Evolutionary conservation across 768 basidiomycete species (phyloP).

Genomic region (Amylocystis lapponica): DNA sequence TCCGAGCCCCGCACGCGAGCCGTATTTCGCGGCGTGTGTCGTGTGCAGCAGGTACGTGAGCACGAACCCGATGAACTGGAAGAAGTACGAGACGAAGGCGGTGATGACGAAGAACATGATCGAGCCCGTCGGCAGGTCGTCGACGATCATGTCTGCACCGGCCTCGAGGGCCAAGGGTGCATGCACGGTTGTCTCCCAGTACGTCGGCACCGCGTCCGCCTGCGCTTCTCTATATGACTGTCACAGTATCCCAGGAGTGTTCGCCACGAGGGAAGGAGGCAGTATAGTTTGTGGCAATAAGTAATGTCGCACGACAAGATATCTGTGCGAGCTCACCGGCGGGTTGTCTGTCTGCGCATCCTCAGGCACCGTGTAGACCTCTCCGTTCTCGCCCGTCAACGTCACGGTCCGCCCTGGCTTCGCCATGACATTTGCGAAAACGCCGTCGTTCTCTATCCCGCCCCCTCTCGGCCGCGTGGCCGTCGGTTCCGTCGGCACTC

Average conservation of each 20-base stretch:
- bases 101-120: constrained; percentile 69
- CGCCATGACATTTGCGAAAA: constrained; percentile 91
- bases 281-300: not conserved
- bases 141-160: constrained; percentile 74
- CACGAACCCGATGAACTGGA: constrained; percentile 93
- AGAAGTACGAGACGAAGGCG: constrained; percentile 85
- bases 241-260: not conserved
- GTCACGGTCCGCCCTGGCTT: constrained; percentile 57
- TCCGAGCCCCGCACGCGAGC: constrained; percentile 92
- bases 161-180: constrained; percentile 52
- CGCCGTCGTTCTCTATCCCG: constrained; percentile 84
- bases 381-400: constrained; percentile 47
- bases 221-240: constrained; percentile 87
- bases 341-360: constrained; percentile 77
- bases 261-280: not conserved
- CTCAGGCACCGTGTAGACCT: constrained; percentile 66
- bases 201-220: constrained; percentile 86
- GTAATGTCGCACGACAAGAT: not conserved
- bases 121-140: constrained; percentile 84
- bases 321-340: constrained; percentile 61
- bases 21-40: constrained; percentile 90
- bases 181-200: constrained; percentile 96
- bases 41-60: constrained; percentile 91
- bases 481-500: constrained; percentile 36
- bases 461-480: constrained; percentile 42